phyloP scores from a whole-genome alignment of 2,329 filamentous ascomycete species.

The Colletotrichum tabaci region DNA sequence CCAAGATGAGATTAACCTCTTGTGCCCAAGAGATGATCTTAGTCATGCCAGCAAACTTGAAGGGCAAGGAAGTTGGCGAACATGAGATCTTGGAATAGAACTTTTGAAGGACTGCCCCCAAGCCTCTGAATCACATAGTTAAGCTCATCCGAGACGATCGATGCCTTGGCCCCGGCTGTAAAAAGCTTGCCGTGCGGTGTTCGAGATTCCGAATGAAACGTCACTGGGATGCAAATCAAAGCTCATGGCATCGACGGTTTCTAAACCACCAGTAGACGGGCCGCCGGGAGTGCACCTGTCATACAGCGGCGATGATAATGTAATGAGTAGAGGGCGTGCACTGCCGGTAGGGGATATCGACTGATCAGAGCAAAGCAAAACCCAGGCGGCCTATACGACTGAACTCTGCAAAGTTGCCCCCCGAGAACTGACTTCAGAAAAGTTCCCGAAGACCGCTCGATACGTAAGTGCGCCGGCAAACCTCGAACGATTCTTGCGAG shows the following conservation, averaged over 20 bases:
- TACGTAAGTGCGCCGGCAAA: background rate
- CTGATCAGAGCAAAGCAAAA: background rate
- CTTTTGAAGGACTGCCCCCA: background rate
- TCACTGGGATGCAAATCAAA: background rate
- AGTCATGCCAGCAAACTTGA: background rate
- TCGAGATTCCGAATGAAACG: conserved; percentile 6
- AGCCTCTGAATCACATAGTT: background rate
- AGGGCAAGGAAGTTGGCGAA: background rate
- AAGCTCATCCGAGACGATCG: background rate
- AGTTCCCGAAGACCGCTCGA: background rate
- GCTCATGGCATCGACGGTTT: background rate
- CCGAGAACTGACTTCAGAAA: background rate
- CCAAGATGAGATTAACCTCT: too few species aligned
- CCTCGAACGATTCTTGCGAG: background rate
- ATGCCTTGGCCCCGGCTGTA: background rate
- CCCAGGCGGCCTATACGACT: background rate
- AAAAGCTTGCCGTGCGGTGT: background rate
- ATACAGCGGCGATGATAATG: background rate
- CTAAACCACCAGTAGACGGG: background rate
- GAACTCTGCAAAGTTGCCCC: background rate
- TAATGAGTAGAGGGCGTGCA: background rate
- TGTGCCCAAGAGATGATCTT: background rate
- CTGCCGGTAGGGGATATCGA: background rate
- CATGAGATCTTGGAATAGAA: background rate
- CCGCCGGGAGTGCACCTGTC: background rate